A percentile compares a stretch with the other conserved stretches of the same genome.
These are phyloP conservation scores for Wickerhamomyces rabaulensis DNA, from an alignment of 805 yeast genomes.

Conservation along the genomic window DNA sequence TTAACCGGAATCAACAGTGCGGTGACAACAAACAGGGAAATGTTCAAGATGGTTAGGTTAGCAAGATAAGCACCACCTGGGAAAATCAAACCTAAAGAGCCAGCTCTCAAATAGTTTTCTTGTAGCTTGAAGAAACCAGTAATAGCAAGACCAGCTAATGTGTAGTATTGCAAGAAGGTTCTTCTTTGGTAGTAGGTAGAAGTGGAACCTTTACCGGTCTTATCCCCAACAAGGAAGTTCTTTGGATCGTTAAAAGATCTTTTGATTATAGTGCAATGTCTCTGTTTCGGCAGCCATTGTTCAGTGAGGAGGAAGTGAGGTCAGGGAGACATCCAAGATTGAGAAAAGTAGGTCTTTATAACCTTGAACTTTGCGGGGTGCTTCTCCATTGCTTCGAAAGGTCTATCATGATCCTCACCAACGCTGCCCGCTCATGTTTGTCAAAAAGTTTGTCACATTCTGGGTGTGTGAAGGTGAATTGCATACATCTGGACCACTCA, in stretches of 20 bases:
- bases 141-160: neutral
- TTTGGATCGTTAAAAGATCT: neutral
- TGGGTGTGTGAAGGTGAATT: too few species aligned
- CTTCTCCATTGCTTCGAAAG: too few species aligned
- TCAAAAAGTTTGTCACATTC: too few species aligned
- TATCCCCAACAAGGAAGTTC: neutral
- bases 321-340: too few species aligned
- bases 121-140: neutral
- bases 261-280: neutral
- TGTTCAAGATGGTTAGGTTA: neutral
- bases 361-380: neutral
- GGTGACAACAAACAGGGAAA: neutral
- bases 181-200: neutral
- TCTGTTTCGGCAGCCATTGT: neutral
- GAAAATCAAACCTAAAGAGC: neutral
- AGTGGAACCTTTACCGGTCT: neutral
- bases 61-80: neutral
- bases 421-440: too few species aligned
- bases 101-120: neutral
- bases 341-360: too few species aligned
- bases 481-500: too few species aligned
- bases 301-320: neutral
- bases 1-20: neutral
- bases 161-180: neutral
- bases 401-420: too few species aligned